Evolutionary conservation across 805 yeast species (phyloP), one percentile per base, ranked within the genome.

Genomic region (Candida sithepensis): DNA sequence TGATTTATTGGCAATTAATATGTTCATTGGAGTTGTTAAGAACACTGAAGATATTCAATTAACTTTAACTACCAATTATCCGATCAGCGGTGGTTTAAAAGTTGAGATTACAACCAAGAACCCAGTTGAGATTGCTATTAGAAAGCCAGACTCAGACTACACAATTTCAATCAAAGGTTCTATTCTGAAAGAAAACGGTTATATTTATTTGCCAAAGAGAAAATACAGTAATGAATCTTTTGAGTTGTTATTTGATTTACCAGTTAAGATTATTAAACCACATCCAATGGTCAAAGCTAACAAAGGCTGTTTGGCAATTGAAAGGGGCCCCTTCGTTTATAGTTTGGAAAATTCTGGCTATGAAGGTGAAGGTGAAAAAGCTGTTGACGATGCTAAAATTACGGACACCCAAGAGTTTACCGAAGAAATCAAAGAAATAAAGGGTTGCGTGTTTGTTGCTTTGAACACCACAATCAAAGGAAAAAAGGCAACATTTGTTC

Each of bases 251-350:
- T 57, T 56, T 41, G 51, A 52, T 16, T 34, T 57, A 33, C 52
- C 51, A 3, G 43, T 45, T n/a, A 42, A 45, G 20, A 43, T 56
- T 6, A 32, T 56, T 16, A 22, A 39, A 38, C 55, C 57, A 20
- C 45, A 57, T 43, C 56, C 55, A 2, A 54, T 48, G 6, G 57
- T 56, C 20, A 28, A 44, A 7, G 61, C 57, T 5, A 57, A 57
- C 24, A 14, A 14, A 9, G 61, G 57, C 8, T 45, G 50, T 41
- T 43, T 57, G 33, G 59, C 60, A 4, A 48, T 57, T n/a, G 50
- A 51, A 43, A 46, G 55, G 34, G 61, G 61, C 1, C 61, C 61
- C 2, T 57, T 50, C 38, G 57, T 51, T 13, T 57, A 57, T 30
- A 58, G 53, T 12, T 37, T 57, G 13, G 55, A 57, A 39, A 38